phyloP scores from a whole-genome alignment of 2,329 filamentous ascomycete species.

The Madurella fahalii region DNA sequence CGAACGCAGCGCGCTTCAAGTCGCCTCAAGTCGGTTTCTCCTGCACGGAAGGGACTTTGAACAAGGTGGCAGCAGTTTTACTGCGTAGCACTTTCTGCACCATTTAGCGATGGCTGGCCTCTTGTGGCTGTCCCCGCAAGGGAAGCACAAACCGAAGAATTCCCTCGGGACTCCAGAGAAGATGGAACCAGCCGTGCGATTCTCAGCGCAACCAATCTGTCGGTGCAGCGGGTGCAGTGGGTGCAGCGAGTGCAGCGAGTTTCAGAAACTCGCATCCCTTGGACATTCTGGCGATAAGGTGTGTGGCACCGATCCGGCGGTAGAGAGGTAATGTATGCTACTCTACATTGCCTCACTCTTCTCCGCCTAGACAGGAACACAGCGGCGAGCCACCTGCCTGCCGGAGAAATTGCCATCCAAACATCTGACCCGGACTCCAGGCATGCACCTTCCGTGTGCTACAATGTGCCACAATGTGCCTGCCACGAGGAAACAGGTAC shows the following conservation, averaged over 20 bases:
- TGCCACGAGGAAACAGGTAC: not conserved
- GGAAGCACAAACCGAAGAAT: too few relatives aligned
- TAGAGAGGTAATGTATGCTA: too few relatives aligned
- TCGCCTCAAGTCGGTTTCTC: slow-evolving; percentile 13
- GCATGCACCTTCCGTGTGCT: not conserved
- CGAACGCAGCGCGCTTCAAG: slow-evolving; percentile 16
- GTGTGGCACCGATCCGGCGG: too few relatives aligned
- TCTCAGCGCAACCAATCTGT: too few relatives aligned
- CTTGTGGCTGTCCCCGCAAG: not conserved
- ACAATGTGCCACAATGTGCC: not conserved
- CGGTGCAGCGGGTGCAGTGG: too few relatives aligned
- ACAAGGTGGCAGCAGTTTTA: slow-evolving; percentile 1
- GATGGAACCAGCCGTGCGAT: too few relatives aligned
- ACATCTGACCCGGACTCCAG: slow-evolving; percentile 3
- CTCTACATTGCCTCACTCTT: too few relatives aligned
- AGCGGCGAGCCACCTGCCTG: not conserved
- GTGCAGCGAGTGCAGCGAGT: too few relatives aligned
- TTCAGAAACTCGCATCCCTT: too few relatives aligned
- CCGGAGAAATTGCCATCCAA: slow-evolving; percentile 16
- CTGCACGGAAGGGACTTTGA: not conserved
- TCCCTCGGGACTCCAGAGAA: too few relatives aligned
- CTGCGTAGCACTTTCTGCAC: slow-evolving; percentile 6
- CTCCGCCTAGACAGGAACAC: too few relatives aligned
- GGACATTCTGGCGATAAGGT: too few relatives aligned
- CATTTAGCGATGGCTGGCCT: not conserved